phyloP scores from a whole-genome alignment of 2,329 filamentous ascomycete genomes.

The Metarhizium guizhouense region DNA sequence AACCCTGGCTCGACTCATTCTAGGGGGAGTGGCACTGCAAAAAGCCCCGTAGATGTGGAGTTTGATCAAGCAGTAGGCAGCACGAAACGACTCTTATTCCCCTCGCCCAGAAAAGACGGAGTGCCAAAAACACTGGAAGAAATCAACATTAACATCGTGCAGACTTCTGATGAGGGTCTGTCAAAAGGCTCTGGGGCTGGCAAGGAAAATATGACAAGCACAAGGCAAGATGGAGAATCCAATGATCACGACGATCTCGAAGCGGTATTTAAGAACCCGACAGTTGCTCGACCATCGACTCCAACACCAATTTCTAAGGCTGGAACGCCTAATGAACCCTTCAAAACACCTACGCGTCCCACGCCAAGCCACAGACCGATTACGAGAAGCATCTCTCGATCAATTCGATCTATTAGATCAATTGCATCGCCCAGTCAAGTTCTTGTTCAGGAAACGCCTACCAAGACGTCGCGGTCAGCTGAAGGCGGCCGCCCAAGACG shows the following conservation, averaged over 20 bases:
- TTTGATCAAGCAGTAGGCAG: conserved; percentile 38
- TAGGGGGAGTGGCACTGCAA: conserved; percentile 44
- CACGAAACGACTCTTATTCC: conserved; percentile 66
- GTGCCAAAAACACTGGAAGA: conserved; percentile 54
- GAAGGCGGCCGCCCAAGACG: conserved; percentile 29
- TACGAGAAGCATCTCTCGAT: conserved; percentile 51
- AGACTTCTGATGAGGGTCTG: conserved; percentile 27
- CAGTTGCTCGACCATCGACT: conserved; percentile 36
- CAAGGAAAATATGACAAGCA: conserved; percentile 35
- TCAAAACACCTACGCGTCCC: conserved; percentile 56
- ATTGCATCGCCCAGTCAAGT: conserved; percentile 35
- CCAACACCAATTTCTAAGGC: conserved; percentile 39
- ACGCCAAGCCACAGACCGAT: conserved; percentile 52
- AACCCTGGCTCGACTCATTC: conserved; percentile 41
- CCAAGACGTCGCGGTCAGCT: conserved; percentile 28
- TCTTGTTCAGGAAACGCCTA: conserved; percentile 40
- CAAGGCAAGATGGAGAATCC: conserved; percentile 8
- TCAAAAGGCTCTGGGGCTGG: conserved; percentile 19
- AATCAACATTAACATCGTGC: conserved; percentile 42
- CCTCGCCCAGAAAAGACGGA: conserved; percentile 61
- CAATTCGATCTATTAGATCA: conserved; percentile 38
- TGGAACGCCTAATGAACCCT: conserved; percentile 30
- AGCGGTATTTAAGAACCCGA: conserved; percentile 57
- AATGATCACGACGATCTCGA: conserved; percentile 46
- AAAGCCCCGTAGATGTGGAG: conserved; percentile 47